Evolutionary conservation across 495 filamentous ascomycete species (phyloP).

Genomic region (Aspergillus incahuasiensis): DNA sequence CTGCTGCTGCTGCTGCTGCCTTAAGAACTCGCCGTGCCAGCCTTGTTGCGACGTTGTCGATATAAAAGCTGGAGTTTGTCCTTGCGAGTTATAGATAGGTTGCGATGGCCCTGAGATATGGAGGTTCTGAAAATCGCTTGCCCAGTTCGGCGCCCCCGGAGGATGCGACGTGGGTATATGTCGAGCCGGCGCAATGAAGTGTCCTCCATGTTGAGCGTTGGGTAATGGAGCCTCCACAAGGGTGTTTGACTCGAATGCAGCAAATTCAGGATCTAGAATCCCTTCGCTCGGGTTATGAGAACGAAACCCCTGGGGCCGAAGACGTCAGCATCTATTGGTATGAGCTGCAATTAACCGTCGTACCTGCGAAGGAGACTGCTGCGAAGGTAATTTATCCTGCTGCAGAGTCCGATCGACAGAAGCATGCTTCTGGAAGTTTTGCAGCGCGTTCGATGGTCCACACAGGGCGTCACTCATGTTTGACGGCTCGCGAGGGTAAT

Average conservation of each 20-base stretch:
- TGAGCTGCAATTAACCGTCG: background rate
- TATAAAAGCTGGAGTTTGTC: conserved; percentile 26
- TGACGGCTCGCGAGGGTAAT: conserved; percentile 3
- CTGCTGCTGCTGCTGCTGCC: conserved; percentile 34
- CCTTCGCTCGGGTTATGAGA: conserved; percentile 52
- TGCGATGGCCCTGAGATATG: conserved; percentile 36
- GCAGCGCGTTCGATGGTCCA: conserved; percentile 83
- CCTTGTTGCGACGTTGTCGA: conserved; percentile 23
- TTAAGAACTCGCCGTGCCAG: conserved; percentile 55
- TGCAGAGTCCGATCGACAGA: conserved; percentile 75
- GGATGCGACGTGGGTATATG: conserved; percentile 17
- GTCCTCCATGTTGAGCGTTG: conserved; percentile 28
- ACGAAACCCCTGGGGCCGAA: conserved; percentile 52
- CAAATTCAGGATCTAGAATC: conserved; percentile 62
- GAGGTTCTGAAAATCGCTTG: conserved; percentile 48
- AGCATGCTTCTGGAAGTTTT: conserved; percentile 78
- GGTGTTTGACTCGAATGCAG: conserved; percentile 60
- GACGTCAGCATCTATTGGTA: conserved; percentile 16
- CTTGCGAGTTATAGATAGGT: conserved; percentile 31
- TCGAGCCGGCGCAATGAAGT: conserved; percentile 22
- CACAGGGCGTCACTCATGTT: conserved; percentile 80
- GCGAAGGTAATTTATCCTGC: conserved; percentile 66
- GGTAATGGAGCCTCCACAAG: conserved; percentile 28
- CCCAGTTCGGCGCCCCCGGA: conserved; percentile 34
- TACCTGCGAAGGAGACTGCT: conserved; percentile 54